Base-by-base conservation (phyloP, 106 monocot genomes). In the Agapanthus africanus region DNA sequence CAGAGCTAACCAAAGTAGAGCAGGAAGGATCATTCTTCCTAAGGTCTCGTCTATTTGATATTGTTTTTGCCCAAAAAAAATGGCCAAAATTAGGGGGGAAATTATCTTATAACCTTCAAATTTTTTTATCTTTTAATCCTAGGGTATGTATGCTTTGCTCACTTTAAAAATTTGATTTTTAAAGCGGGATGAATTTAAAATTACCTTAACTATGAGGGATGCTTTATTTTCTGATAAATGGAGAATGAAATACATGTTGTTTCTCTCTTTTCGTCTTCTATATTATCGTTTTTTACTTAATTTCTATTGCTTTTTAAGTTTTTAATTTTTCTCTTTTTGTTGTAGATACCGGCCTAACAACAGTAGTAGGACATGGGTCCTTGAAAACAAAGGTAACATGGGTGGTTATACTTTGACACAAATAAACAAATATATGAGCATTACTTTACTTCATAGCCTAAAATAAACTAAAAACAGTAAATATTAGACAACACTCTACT, bases 171-270 rank as follows among this genome's bases (percentile, higher is more conserved):
- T 11, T 9, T 7, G 38, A 16, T 10, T 63, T 36, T 63, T 63
- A 7, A 39, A 39, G 34, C 14, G 39, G 22, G 64, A 22, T 18
- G 38, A n/a, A n/a, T n/a, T n/a, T n/a, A n/a, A n/a, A n/a, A n/a
- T n/a, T 14, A 40, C 11, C 13, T 11, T 65, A 40, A 40, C 15
- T 11, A 14, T 65, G 9, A 65, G 23, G 39, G 39, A 65, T 40
- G 64, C 14, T 11, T 37, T 65, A 11, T 65, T 40, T 40, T 65
- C 1, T 13, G 11, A 65, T 40, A 65, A 27, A 32, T 65, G 39
- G 64, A 65, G 6, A 38, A 65, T 65, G 64, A 65, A 40, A 65
- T 65, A 65, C 64, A 65, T n/a, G 64, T 40, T 65, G 4, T 11
- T 21, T 22, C 39, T 65, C 14, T 40, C 39, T 40, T 65, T 40